phyloP scores from a whole-genome alignment of 1,284 basidiomycete species.

The Apiotrichum veenhuisii region DNA sequence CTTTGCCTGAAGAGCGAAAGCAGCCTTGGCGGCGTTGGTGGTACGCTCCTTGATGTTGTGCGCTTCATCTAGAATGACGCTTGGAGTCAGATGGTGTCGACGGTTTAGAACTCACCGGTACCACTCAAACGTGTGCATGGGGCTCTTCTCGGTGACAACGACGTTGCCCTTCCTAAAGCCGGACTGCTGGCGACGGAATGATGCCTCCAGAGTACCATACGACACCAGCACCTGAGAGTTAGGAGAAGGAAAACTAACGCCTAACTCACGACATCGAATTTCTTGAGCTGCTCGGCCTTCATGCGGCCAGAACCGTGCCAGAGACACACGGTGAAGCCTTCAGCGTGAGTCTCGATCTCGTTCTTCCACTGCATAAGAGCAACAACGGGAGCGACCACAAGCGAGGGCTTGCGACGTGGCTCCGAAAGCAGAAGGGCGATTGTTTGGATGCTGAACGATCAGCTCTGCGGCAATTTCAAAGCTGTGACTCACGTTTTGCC shows the following conservation, averaged over 20 bases:
- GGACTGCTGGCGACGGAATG: slow-evolving; percentile 85
- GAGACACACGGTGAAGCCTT: slow-evolving; percentile 71
- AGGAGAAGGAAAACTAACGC: not conserved
- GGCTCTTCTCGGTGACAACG: slow-evolving; percentile 83
- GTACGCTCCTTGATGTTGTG: slow-evolving; percentile 96
- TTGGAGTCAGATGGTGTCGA: slow-evolving; percentile 49
- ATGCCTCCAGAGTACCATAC: slow-evolving; percentile 84
- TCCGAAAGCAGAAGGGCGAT: slow-evolving; percentile 78
- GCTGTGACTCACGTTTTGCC: slow-evolving; percentile 61
- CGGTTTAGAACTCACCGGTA: slow-evolving; percentile 75
- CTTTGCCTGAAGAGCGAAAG: slow-evolving; percentile 78
- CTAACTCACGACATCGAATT: slow-evolving; percentile 75
- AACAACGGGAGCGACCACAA: slow-evolving; percentile 93
- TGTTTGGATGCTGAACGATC: slow-evolving; percentile 76
- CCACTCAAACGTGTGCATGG: slow-evolving; percentile 84
- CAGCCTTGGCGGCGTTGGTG: slow-evolving; percentile 93
- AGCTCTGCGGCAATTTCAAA: not conserved
- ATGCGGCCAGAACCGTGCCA: slow-evolving; percentile 78
- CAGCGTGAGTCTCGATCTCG: slow-evolving; percentile 80
- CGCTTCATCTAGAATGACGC: slow-evolving; percentile 75
- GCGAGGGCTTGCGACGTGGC: slow-evolving; percentile 66
- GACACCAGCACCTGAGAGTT: slow-evolving; percentile 42
- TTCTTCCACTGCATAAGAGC: slow-evolving; percentile 99
- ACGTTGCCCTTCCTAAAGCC: slow-evolving; percentile 85
- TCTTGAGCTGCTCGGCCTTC: slow-evolving; percentile 63